Evolutionary conservation across 2,329 filamentous ascomycete species (phyloP).

Genomic region (Penicillium palitans): DNA sequence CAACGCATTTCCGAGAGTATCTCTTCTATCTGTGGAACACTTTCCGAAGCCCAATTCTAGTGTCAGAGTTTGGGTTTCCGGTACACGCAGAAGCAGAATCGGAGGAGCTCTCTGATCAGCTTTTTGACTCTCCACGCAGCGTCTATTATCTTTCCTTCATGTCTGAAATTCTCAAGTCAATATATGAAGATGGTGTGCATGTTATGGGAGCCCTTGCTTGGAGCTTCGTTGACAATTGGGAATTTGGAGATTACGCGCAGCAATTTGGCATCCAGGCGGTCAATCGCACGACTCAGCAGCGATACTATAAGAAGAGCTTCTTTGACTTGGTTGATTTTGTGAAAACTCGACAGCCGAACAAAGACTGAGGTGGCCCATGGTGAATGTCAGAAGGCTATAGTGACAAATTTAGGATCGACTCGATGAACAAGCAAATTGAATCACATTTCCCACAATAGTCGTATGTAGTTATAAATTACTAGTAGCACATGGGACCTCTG

Average conservation of each 20-base stretch:
- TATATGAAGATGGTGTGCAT: constrained; percentile 58
- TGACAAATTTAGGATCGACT: neutral
- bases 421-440: neutral
- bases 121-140: constrained; percentile 56
- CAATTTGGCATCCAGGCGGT: constrained; percentile 60
- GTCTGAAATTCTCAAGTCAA: constrained; percentile 56
- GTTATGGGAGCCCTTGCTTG: constrained; percentile 58
- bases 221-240: constrained; percentile 56
- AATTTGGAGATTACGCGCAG: constrained; percentile 53
- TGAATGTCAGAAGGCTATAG: neutral
- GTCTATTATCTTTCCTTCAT: constrained; percentile 58
- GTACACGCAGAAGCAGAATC: constrained; percentile 51
- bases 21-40: constrained; percentile 62
- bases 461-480: neutral
- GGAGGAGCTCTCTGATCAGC: constrained; percentile 49
- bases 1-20: constrained; percentile 47
- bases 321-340: constrained; percentile 60
- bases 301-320: constrained; percentile 59
- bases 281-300: constrained; percentile 53
- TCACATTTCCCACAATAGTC: neutral
- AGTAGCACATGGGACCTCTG: too few relatives aligned
- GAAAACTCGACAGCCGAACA: constrained; percentile 15
- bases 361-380: neutral
- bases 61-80: constrained; percentile 60
- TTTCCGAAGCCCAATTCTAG: constrained; percentile 51